Base-by-base conservation (phyloP, 306 rosid species). In the Cucurbita maxima region DNA sequence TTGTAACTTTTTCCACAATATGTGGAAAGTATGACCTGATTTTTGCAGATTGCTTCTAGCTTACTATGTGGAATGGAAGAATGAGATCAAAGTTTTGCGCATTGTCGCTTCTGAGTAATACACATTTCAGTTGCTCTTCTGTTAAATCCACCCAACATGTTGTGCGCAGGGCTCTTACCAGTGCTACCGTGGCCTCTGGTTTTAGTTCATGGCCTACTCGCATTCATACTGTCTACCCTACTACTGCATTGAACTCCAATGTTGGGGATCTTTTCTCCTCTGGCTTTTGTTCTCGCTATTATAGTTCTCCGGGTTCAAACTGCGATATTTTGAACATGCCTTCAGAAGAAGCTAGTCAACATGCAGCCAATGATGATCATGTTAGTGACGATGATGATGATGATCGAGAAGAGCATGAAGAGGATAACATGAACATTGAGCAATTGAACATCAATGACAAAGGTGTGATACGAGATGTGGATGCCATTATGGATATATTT, bases 401-500 rank as follows among this genome's bases (percentile, higher is more conserved):
- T n/a, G 1, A 40, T 16, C 50, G 20, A 30, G 72, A 75, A 47
- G 60, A 50, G 34, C 37, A 7, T 62, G 59, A 75, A 4, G 82
- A 79, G 16, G 36, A 63, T 43, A 79, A 78, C 18, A 76, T 61
- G 45, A 74, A 75, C 34, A 30, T 30, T 30, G 34, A 30, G 34
- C 4, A 3, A 30, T 30, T 30, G 34, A 30, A 30, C 74, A 58
- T 83, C 25, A 69, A 55, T 76, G 81, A 80, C 47, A 84, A 74
- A 63, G 70, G 54, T 82, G 82, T 87, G 75, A 43, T 76, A 50
- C 55, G 58, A 58, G 88, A 83, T 82, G 75, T 80, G 25, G 82
- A 83, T 61, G 79, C 78, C n/a, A 77, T 90, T 79, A 75, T 93
- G 85, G 82, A 78, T 77, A 87, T 88, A 59, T 50, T 89, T 13